phyloP scores from a whole-genome alignment of 768 basidiomycete genomes.

The Amyloporia xantha region DNA sequence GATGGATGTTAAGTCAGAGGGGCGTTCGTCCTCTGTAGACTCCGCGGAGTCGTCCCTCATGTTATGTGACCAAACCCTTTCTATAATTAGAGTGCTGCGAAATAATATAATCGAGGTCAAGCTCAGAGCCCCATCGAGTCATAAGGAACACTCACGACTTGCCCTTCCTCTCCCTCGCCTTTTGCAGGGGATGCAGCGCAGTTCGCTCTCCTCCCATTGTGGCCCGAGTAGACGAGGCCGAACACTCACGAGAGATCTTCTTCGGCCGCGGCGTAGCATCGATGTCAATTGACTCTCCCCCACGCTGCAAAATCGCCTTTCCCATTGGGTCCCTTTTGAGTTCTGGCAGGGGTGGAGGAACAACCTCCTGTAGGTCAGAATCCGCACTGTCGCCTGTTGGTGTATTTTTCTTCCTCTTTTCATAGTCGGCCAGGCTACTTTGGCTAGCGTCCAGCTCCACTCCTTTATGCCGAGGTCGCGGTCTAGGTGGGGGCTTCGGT shows the following conservation, averaged over 20 bases:
- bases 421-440: background rate
- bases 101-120: no score
- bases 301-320: background rate
- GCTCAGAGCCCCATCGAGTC: no score
- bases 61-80: no score
- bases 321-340: background rate
- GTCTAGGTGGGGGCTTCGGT: background rate
- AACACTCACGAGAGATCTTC: background rate
- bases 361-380: background rate
- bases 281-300: background rate
- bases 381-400: background rate
- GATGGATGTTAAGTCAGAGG: no score
- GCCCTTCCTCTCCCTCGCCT: background rate
- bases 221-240: background rate
- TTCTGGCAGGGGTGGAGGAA: background rate
- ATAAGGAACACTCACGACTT: background rate
- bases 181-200: background rate
- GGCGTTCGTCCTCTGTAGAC: no score
- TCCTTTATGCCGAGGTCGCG: background rate
- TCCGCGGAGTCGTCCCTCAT: no score
- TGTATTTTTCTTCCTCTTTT: background rate
- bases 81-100: no score
- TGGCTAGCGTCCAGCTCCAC: background rate
- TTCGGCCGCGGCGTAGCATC: slow-evolving; percentile 3
- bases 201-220: background rate